Evolutionary conservation across 208 protist genomes (phyloP), one percentile per base, ranked within the genome.

Genomic region (Trichomonas vaginalis): DNA sequence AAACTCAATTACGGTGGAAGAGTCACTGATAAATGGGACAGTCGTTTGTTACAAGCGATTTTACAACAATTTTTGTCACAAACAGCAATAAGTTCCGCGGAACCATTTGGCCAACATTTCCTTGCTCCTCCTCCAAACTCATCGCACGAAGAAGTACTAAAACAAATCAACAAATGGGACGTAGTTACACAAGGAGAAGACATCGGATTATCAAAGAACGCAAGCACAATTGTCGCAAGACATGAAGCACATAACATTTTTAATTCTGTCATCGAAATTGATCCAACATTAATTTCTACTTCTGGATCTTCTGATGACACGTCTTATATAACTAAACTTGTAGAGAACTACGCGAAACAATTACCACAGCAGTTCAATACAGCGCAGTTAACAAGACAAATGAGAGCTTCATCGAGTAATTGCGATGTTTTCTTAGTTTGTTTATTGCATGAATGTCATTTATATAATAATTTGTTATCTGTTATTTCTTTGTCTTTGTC

Each of bases 1-100:
- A 98, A 99, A 96, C 99, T 99, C 96, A 99, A 99, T 98, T 99
- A 99, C 97, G 99, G 99, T 45, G 99, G 99, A n/a, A 99, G 99
- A 98, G 99, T 99, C 96, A 99, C 98, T 39, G 99, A 99, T 97
- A 98, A 99, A 96, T 99, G 97, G 97, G 99, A 99, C 97, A 98
- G 99, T 95, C 97, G 98, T 45, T 97, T 99, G 39, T 99, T 98
- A 96, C 98, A 98, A 96, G 98, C 98, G 12, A 99, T 99, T 97
- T 97, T 99, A 83, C 96, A 96, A 51, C 23, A 39, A 39, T 92
- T 51, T 39, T 45, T 92, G 48, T 56, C 40, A 27, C 15, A 92
- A 47, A 45, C 42, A 35, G 46, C 17, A 35, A 92, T 42, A 35
- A 39, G 32, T 4, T 40, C 82, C 32, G 40, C 14, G 0, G 32